phyloP scores from a whole-genome alignment of 805 yeast genomes.

The Metschnikowia baotianmanensis region DNA sequence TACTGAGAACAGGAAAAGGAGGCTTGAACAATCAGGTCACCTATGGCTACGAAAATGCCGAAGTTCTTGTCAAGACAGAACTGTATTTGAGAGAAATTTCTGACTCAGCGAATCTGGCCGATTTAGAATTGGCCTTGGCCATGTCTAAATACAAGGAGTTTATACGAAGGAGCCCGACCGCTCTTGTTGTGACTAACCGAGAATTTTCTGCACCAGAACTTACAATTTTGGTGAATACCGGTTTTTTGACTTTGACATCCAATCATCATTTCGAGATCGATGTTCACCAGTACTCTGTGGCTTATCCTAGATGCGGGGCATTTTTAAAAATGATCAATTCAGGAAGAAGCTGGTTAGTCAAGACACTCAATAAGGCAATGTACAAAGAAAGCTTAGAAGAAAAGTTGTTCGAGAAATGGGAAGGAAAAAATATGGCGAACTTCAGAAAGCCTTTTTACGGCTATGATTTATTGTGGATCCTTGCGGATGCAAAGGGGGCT shows the following conservation, averaged over 20 bases:
- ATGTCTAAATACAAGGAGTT: constrained; percentile 24
- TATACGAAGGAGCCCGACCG: constrained; percentile 25
- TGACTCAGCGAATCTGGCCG: constrained; percentile 12
- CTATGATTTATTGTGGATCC: constrained; percentile 46
- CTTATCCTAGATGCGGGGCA: constrained; percentile 52
- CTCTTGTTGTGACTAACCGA: constrained; percentile 25
- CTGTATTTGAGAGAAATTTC: constrained; percentile 24
- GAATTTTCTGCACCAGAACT: constrained; percentile 29
- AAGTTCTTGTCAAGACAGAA: constrained; percentile 30
- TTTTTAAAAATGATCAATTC: constrained; percentile 43
- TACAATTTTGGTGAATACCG: constrained; percentile 35
- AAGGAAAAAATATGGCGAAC: constrained; percentile 38
- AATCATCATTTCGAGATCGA: constrained; percentile 44
- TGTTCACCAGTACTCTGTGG: constrained; percentile 37
- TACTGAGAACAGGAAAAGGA: constrained; percentile 37
- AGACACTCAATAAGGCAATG: constrained; percentile 33
- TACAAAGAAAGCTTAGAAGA: constrained; percentile 45
- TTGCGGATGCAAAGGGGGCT: constrained; percentile 51
- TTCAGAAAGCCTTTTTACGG: constrained; percentile 51
- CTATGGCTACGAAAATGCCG: constrained; percentile 44
- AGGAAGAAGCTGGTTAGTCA: constrained; percentile 45
- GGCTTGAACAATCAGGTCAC: constrained; percentile 23
- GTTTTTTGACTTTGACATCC: constrained; percentile 45
- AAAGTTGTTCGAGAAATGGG: constrained; percentile 45
- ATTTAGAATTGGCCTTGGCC: constrained; percentile 6